These are phyloP conservation scores for Yarrowia hollandica DNA, from an alignment of 805 yeast species.

Conservation along the genomic window DNA sequence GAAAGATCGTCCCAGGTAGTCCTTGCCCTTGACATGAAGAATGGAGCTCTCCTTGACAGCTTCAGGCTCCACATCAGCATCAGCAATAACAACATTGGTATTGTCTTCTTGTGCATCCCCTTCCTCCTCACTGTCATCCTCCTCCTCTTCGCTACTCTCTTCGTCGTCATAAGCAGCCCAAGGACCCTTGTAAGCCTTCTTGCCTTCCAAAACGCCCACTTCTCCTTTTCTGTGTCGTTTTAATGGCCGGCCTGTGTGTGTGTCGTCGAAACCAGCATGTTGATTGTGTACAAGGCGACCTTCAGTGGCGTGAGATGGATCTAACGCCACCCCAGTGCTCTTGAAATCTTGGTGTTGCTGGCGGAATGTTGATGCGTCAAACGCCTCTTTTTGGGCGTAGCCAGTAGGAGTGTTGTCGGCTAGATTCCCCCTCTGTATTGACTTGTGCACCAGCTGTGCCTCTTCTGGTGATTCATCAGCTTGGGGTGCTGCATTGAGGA, in stretches of 20 bases:
- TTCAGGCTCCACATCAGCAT: not conserved
- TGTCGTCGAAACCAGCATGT: not conserved
- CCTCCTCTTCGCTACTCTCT: slow-evolving; percentile 1
- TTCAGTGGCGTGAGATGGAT: slow-evolving; percentile 35
- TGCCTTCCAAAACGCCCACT: slow-evolving; percentile 45
- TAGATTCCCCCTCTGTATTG: not conserved
- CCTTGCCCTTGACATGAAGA: slow-evolving; percentile 37
- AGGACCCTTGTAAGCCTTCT: slow-evolving; percentile 55
- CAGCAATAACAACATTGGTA: slow-evolving; percentile 3
- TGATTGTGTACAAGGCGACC: not conserved
- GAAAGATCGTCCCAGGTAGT: slow-evolving; percentile 64
- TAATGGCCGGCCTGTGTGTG: not conserved
- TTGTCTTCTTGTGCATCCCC: not conserved
- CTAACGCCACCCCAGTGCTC: slow-evolving; percentile 40
- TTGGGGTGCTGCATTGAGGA: slow-evolving; percentile 21
- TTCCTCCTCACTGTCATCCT: slow-evolving; percentile 24
- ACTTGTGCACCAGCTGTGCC: slow-evolving; percentile 13
- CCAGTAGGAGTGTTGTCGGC: slow-evolving; percentile 37
- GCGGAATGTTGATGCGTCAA: slow-evolving; percentile 48
- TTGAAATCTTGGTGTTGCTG: slow-evolving; percentile 45
- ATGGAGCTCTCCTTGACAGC: slow-evolving; percentile 16
- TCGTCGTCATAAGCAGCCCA: slow-evolving; percentile 56
- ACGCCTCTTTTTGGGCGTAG: slow-evolving; percentile 41
- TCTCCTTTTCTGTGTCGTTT: slow-evolving; percentile 47
- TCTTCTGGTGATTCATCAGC: slow-evolving; percentile 23